Conservation (phyloP, 148 eudicot genomes). For the Diospyros kaki region DNA sequence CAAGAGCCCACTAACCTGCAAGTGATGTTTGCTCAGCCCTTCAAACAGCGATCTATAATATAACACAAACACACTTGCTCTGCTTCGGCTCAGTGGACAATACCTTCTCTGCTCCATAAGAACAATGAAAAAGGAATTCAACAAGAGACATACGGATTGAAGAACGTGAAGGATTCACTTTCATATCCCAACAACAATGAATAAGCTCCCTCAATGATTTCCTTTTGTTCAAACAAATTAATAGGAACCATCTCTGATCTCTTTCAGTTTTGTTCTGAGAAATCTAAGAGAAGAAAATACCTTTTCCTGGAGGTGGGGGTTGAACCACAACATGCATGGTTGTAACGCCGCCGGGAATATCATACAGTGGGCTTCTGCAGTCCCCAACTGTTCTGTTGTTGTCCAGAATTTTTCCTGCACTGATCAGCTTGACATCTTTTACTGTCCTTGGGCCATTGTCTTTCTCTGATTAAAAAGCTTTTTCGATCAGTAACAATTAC, state of each 20-base stretch:
- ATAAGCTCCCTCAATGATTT: neutral
- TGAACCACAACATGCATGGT: constrained; percentile 71
- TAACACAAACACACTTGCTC: constrained; percentile 45
- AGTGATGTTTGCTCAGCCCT: constrained; percentile 8
- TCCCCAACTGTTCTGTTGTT: constrained; percentile 54
- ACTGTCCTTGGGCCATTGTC: constrained; percentile 56
- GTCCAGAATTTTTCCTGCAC: constrained; percentile 60
- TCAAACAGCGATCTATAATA: constrained; percentile 36
- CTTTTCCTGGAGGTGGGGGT: constrained; percentile 47
- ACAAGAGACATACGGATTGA: neutral
- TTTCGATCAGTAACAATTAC: neutral
- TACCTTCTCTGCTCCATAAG: constrained; percentile 46
- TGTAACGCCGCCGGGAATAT: constrained; percentile 54
- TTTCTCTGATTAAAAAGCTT: constrained; percentile 32
- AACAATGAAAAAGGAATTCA: constrained; percentile 7
- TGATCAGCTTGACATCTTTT: constrained; percentile 58
- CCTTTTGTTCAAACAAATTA: neutral
- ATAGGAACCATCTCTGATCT: neutral
- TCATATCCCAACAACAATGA: neutral
- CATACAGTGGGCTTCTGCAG: constrained; percentile 52
- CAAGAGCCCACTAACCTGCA: constrained; percentile 17
- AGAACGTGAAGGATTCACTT: neutral
- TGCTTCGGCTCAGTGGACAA: constrained; percentile 24
- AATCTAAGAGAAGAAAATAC: constrained; percentile 17
- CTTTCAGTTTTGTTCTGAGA: too few species aligned